Conservation (phyloP, 495 filamentous ascomycete species). For the Ramalina intermedia region DNA sequence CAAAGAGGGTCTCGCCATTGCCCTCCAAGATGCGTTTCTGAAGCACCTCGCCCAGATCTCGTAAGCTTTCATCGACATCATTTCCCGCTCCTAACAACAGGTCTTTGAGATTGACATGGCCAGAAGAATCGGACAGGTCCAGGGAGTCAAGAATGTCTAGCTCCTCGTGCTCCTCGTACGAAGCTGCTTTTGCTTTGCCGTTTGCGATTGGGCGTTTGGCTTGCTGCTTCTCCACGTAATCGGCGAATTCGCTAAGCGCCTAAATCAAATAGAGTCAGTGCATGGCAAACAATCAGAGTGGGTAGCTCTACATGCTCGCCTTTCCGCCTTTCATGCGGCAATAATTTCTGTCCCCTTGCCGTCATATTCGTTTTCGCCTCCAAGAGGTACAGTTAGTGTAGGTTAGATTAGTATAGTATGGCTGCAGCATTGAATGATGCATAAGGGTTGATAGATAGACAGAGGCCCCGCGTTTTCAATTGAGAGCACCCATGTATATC, state of each 20-base stretch:
- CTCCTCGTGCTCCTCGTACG: conserved; percentile 66
- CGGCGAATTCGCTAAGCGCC: conserved; percentile 93
- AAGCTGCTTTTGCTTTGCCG: conserved; percentile 21
- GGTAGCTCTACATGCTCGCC: conserved; percentile 47
- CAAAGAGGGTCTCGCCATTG: conserved; percentile 81
- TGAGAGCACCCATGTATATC: too few species aligned
- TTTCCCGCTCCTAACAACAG: conserved; percentile 52
- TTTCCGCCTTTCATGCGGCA: conserved; percentile 63
- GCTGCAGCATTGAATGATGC: not conserved
- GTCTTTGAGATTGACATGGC: conserved; percentile 54
- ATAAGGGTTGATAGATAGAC: not conserved
- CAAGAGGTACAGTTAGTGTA: not conserved
- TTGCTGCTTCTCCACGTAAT: conserved; percentile 94
- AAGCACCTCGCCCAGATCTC: conserved; percentile 45
- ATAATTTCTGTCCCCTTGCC: conserved; percentile 41
- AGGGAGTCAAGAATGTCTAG: conserved; percentile 85
- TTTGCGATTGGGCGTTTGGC: conserved; percentile 40
- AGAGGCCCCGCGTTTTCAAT: too few species aligned
- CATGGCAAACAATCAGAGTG: conserved; percentile 1
- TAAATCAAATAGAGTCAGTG: conserved; percentile 19
- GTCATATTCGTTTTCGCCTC: conserved; percentile 28
- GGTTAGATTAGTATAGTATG: not conserved
- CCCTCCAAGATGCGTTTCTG: conserved; percentile 64
- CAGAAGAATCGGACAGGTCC: conserved; percentile 61
- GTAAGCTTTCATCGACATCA: conserved; percentile 44